Percentiles rank a stretch among this genome's conserved stretches.
These are phyloP conservation scores for Exutisphaerella laricina DNA, from an alignment of 2,329 filamentous ascomycete species.

Conservation along the genomic window DNA sequence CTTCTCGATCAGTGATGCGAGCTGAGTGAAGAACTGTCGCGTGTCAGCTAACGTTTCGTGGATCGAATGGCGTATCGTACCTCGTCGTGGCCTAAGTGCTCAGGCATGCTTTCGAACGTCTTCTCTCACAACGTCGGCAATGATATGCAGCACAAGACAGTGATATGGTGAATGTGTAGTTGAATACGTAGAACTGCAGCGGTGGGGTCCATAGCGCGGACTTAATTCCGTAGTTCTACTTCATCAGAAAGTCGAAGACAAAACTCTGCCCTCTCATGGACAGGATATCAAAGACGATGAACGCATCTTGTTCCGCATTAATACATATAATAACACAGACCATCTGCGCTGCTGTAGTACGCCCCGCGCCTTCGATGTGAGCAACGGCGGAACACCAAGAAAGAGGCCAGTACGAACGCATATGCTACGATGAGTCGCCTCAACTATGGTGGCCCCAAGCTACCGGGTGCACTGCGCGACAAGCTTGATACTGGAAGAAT, in stretches of 20 bases:
- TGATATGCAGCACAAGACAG: not conserved
- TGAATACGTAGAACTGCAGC: not conserved
- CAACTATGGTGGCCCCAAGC: constrained; percentile 35
- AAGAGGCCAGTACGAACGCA: not conserved
- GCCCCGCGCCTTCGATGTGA: too few species aligned
- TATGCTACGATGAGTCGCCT: constrained; percentile 23
- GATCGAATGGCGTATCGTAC: constrained; percentile 38
- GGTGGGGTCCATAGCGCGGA: too few species aligned
- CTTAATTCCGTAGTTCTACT: too few species aligned
- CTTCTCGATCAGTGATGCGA: constrained; percentile 62
- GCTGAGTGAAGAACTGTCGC: constrained; percentile 65
- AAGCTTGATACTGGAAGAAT: constrained; percentile 33
- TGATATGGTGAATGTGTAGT: constrained; percentile 7
- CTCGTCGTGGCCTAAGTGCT: constrained; percentile 58
- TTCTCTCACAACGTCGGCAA: too few species aligned
- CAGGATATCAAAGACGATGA: too few species aligned
- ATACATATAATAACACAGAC: too few species aligned
- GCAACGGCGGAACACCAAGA: too few species aligned
- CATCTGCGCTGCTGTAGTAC: not conserved
- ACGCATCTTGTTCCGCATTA: too few species aligned
- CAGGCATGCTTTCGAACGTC: constrained; percentile 39
- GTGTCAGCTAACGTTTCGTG: constrained; percentile 4
- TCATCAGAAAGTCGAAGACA: constrained; percentile 4
- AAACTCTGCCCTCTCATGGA: too few species aligned
- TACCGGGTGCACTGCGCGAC: constrained; percentile 43